Percentiles rank a stretch among this genome's conserved stretches.
Conservation (phyloP, 2,329 filamentous ascomycete genomes). For the Botryotinia convoluta region DNA sequence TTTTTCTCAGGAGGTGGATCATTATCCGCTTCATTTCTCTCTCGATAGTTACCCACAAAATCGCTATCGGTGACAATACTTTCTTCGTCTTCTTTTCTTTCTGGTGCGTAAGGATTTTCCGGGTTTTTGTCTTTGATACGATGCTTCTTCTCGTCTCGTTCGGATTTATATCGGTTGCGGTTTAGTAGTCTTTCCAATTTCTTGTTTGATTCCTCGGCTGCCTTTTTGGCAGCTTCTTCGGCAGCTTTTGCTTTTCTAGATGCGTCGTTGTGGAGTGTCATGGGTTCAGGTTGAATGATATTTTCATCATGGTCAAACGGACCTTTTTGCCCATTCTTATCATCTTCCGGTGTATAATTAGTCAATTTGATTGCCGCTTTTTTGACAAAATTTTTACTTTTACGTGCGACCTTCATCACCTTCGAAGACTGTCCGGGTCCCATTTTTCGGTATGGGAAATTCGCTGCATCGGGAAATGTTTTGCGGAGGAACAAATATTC, state of each 20-base stretch:
- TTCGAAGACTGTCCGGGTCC: not conserved
- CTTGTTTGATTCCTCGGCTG: not conserved
- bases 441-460: not conserved
- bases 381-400: too few species aligned
- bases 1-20: not conserved
- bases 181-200: not conserved
- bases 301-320: not conserved
- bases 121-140: not conserved
- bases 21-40: not conserved
- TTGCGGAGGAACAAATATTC: not conserved
- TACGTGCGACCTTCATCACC: not conserved
- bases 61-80: constrained; percentile 3
- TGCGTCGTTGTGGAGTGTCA: not conserved
- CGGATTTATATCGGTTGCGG: not conserved
- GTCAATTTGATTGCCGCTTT: too few species aligned
- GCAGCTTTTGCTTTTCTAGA: not conserved
- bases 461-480: not conserved
- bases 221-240: not conserved
- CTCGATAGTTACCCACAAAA: not conserved
- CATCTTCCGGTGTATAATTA: not conserved
- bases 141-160: not conserved
- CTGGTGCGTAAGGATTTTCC: not conserved
- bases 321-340: not conserved
- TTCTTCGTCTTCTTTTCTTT: not conserved
- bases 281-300: not conserved